Percentiles rank a stretch among this genome's conserved stretches.
Evolutionary conservation across 306 rosid genomes (phyloP).

Genomic region (Lathyrus tuberosus): DNA sequence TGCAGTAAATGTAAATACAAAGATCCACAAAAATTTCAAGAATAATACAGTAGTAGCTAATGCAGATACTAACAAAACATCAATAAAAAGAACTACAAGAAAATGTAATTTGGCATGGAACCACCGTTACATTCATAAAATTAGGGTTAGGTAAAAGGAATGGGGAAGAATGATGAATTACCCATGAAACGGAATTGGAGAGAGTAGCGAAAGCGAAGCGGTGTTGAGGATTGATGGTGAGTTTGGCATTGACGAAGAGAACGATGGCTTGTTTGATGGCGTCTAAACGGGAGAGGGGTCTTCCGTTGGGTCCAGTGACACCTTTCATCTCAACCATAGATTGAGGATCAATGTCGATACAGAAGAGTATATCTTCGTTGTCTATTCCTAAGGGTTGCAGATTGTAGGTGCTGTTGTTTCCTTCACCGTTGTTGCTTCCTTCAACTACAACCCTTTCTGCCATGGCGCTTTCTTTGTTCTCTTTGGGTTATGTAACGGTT

Average conservation of each 20-base stretch:
- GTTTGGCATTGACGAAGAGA: conserved; percentile 78
- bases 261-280: conserved; percentile 80
- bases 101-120: too few relatives aligned
- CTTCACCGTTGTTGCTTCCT: conserved; percentile 44
- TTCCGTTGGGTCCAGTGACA: conserved; percentile 61
- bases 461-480: conserved; percentile 42
- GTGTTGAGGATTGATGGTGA: conserved; percentile 81
- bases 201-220: conserved; percentile 75
- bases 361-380: conserved; percentile 80
- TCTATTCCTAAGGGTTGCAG: conserved; percentile 54
- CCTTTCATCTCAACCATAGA: conserved; percentile 65
- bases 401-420: conserved; percentile 41
- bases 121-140: too few relatives aligned
- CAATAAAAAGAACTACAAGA: too few relatives aligned
- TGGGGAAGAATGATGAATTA: background rate
- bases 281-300: conserved; percentile 81
- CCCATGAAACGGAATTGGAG: conserved; percentile 67
- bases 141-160: too few relatives aligned
- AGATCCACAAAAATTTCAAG: too few relatives aligned
- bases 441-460: conserved; percentile 41
- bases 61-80: too few relatives aligned
- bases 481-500: too few relatives aligned
- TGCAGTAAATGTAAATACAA: too few relatives aligned
- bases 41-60: too few relatives aligned
- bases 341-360: conserved; percentile 74